Conservation (phyloP, 305 asterid genomes). For the Solanum chacoense region DNA sequence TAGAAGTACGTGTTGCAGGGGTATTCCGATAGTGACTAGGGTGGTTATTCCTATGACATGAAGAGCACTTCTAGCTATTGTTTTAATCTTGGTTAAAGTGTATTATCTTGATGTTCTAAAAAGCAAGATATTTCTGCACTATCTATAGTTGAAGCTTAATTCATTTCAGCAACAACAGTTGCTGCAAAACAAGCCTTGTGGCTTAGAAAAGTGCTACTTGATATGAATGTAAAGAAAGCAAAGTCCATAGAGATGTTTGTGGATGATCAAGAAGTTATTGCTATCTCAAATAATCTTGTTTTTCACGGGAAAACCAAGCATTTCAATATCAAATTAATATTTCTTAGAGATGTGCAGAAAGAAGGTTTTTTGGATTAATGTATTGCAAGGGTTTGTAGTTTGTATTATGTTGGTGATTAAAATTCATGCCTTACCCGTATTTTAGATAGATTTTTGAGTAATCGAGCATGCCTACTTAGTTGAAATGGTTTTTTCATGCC, state of each 20-base stretch:
- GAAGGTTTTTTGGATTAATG: not conserved
- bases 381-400: not conserved
- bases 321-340: slow-evolving; percentile 5
- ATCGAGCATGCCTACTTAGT: too few relatives aligned
- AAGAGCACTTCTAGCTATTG: too few relatives aligned
- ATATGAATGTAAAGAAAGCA: not conserved
- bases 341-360: not conserved
- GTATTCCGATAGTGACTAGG: too few relatives aligned
- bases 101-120: too few relatives aligned
- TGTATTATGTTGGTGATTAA: too few relatives aligned
- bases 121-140: not conserved
- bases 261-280: slow-evolving; percentile 1
- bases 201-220: not conserved
- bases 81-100: too few relatives aligned
- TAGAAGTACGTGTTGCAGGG: too few relatives aligned
- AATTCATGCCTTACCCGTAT: too few relatives aligned
- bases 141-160: not conserved
- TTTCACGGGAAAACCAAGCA: slow-evolving; percentile 6
- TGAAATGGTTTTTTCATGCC: too few relatives aligned
- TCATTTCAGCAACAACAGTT: too few relatives aligned
- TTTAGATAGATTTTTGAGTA: too few relatives aligned
- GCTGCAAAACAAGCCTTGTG: not conserved
- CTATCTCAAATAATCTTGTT: not conserved
- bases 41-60: too few relatives aligned
- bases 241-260: not conserved